Evolutionary conservation across 208 protist species (phyloP).

Genomic region (Leishmania martiniquensis): DNA sequence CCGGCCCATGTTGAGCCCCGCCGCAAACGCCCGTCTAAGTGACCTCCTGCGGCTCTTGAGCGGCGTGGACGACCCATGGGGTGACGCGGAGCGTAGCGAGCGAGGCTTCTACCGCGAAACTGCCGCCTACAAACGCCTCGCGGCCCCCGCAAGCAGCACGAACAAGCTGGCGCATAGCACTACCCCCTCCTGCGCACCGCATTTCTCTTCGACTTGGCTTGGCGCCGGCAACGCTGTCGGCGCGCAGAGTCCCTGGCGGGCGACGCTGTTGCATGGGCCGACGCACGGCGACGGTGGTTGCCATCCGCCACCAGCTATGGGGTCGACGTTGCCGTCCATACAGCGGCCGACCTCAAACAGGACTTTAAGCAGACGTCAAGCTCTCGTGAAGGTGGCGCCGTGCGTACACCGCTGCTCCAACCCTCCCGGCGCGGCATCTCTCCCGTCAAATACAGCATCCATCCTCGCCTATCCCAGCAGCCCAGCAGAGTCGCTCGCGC

Average conservation of each 20-base stretch:
- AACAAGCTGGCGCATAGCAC: slow-evolving; percentile 13
- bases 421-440: neutral
- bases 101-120: slow-evolving; percentile 22
- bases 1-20: slow-evolving; percentile 53
- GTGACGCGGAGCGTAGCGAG: slow-evolving; percentile 37
- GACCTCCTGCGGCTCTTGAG: slow-evolving; percentile 35
- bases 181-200: neutral
- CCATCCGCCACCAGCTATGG: neutral
- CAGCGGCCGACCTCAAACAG: neutral
- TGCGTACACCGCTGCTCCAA: neutral
- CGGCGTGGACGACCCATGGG: slow-evolving; percentile 23
- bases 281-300: neutral
- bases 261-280: neutral
- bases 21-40: slow-evolving; percentile 45
- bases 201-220: neutral
- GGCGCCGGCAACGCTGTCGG: neutral
- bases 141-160: slow-evolving; percentile 12
- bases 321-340: neutral
- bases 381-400: neutral
- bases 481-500: neutral
- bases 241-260: too few species aligned
- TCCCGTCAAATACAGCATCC: neutral
- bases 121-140: slow-evolving; percentile 13
- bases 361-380: neutral
- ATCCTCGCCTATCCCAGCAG: neutral